These are phyloP conservation scores for Trypanosoma scelopori DNA, from an alignment of 208 protist species.

Conservation along the genomic window DNA sequence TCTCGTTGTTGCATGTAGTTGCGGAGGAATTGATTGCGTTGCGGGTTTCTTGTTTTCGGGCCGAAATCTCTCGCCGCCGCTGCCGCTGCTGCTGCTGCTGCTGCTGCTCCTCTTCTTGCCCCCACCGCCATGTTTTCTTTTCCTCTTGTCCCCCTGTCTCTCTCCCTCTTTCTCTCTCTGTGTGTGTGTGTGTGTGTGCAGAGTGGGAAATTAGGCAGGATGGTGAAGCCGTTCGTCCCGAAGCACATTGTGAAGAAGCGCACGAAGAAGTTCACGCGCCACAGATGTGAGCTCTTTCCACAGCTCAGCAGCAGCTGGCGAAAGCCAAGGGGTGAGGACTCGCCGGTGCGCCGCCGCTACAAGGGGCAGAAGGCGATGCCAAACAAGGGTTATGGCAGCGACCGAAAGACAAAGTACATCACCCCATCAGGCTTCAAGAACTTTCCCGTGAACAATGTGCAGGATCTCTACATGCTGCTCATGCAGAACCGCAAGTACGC, in stretches of 20 bases:
- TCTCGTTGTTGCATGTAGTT: conserved; percentile 18
- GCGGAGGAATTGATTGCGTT: conserved; percentile 3
- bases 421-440: conserved; percentile 97
- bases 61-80: too few relatives aligned
- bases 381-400: conserved; percentile 98
- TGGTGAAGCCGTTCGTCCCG: conserved; percentile 93
- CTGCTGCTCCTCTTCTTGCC: background rate
- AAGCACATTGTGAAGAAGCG: conserved; percentile 97
- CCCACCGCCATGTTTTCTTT: conserved; percentile 5
- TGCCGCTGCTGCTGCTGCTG: too few relatives aligned
- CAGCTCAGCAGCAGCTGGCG: conserved; percentile 96
- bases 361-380: conserved; percentile 96
- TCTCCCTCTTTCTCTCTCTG: conserved; percentile 5
- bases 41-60: background rate
- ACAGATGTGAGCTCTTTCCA: conserved; percentile 94
- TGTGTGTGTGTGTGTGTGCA: conserved; percentile 17
- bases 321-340: conserved; percentile 99
- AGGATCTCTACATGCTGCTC: conserved; percentile 98
- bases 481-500: conserved; percentile 99
- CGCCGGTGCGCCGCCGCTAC: conserved; percentile 96
- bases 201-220: conserved; percentile 43
- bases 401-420: conserved; percentile 96
- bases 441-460: conserved; percentile 94
- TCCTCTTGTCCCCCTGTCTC: conserved; percentile 1
- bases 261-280: conserved; percentile 97